Base-by-base conservation (phyloP, 2,329 filamentous ascomycete genomes). In the Penicillium sp. region DNA sequence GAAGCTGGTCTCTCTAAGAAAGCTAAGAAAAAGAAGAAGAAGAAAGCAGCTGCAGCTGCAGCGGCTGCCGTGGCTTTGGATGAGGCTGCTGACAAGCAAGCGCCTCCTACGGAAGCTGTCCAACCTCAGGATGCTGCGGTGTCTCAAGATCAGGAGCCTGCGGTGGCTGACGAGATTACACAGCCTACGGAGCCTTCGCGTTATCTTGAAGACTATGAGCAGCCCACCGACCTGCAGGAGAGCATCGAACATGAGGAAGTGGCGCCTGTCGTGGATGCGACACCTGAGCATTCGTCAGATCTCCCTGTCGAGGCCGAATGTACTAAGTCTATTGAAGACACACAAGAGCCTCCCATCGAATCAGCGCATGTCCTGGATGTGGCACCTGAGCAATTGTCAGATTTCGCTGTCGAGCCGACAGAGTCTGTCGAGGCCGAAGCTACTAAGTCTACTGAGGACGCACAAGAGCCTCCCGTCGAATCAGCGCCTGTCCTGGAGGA, bases 1-100 rank as follows among this genome's bases (percentile, higher is more conserved):
- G 60, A 58, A n/a, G 44, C 49, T 29, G 60, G 31, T 47, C 54
- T 65, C 65, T 57, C 65, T 2, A 70, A 69, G 58, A 71, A 71
- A 49, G 56, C 66, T 5, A 75, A 74, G 64, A 73, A 73, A 56
- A 70, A 69, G 56, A 66, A 65, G 46, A 70, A 66, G 48, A 66
- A 64, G 50, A 64, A 56, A 54, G 64, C 64, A 58, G 38, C 44
- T 19, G 51, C 62, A 21, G 41, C 44, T 26, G 9, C 61, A 11
- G 17, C 63, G n/a, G 26, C 53, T 7, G 49, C 57, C 7, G 29
- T 30, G 9, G 35, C 57, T 6, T 46, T 46, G 8, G 64, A 65
- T 48, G 13, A 35, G 11, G 4, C 35, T 23, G 47, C 56, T 44
- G 48, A 55, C 8, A 56, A 65, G 21, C 35, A 13, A 9, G 35